phyloP scores from a whole-genome alignment of 1,139 yeast species.

The Debaryomyces coudertii region DNA sequence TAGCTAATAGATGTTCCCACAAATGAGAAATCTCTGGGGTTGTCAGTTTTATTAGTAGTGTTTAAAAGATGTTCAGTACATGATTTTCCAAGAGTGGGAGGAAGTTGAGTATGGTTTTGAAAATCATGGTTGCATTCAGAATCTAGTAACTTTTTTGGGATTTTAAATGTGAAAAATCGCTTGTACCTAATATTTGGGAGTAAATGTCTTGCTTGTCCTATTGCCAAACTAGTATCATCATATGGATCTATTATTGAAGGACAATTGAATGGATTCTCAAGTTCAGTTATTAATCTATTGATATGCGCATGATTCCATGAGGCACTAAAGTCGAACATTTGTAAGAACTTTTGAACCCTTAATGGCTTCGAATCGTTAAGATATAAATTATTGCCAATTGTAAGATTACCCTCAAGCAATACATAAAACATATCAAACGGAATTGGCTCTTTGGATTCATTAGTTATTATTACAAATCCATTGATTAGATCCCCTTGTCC shows the following conservation, averaged over 20 bases:
- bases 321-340: constrained; percentile 50
- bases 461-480: constrained; percentile 38
- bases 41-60: constrained; percentile 2
- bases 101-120: constrained; percentile 38
- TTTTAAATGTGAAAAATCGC: constrained; percentile 45
- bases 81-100: constrained; percentile 42
- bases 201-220: constrained; percentile 29
- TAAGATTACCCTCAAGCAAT: constrained; percentile 42
- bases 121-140: constrained; percentile 42
- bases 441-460: constrained; percentile 29
- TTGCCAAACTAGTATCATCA: constrained; percentile 32
- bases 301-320: constrained; percentile 39
- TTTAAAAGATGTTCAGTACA: constrained; percentile 20
- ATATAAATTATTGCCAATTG: constrained; percentile 19
- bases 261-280: constrained; percentile 21
- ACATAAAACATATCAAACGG: constrained; percentile 48
- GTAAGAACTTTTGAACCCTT: constrained; percentile 32
- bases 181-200: constrained; percentile 37
- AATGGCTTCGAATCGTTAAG: constrained; percentile 18
- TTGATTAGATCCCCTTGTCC: constrained; percentile 45
- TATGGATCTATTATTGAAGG: constrained; percentile 25
- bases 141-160: constrained; percentile 45
- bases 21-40: constrained; percentile 26
- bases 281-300: constrained; percentile 36
- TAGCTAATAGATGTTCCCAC: constrained; percentile 39